These are phyloP conservation scores for Clausena lansium DNA, from an alignment of 345 rosid genomes.

Conservation along the genomic window DNA sequence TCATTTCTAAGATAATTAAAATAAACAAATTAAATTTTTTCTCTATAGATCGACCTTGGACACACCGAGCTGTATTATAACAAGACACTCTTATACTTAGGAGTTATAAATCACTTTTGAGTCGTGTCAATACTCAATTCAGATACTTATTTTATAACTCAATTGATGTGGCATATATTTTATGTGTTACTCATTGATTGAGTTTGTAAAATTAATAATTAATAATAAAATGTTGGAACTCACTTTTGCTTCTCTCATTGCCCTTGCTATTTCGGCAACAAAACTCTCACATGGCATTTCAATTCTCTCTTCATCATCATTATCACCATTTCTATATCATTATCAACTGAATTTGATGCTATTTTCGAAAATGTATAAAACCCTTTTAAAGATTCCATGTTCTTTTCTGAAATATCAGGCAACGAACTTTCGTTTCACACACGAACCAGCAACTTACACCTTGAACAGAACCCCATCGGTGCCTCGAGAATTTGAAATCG, in stretches of 20 bases:
- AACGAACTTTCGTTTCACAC: conserved; percentile 53
- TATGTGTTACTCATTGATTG: too few relatives aligned
- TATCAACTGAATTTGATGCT: conserved; percentile 33
- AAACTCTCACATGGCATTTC: neutral
- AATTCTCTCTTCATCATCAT: conserved; percentile 16
- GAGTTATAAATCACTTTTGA: too few relatives aligned
- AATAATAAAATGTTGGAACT: too few relatives aligned
- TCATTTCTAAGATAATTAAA: too few relatives aligned
- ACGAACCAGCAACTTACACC: conserved; percentile 59
- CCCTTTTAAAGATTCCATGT: conserved; percentile 36
- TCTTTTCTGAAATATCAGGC: conserved; percentile 50
- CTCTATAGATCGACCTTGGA: too few relatives aligned
- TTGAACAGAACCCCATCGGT: conserved; percentile 59
- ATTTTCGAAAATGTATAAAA: conserved; percentile 49
- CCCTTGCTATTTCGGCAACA: too few relatives aligned
- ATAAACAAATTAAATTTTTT: too few relatives aligned
- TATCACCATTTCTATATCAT: conserved; percentile 21
- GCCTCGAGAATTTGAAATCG: conserved; percentile 38
- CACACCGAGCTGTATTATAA: too few relatives aligned
- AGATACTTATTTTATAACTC: neutral
- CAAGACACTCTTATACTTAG: too few relatives aligned
- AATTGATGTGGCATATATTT: too few relatives aligned
- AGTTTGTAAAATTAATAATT: too few relatives aligned
- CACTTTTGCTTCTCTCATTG: too few relatives aligned
- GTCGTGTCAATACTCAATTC: neutral